Conservation (phyloP, 345 rosid species). For the Mercurialis annua region DNA sequence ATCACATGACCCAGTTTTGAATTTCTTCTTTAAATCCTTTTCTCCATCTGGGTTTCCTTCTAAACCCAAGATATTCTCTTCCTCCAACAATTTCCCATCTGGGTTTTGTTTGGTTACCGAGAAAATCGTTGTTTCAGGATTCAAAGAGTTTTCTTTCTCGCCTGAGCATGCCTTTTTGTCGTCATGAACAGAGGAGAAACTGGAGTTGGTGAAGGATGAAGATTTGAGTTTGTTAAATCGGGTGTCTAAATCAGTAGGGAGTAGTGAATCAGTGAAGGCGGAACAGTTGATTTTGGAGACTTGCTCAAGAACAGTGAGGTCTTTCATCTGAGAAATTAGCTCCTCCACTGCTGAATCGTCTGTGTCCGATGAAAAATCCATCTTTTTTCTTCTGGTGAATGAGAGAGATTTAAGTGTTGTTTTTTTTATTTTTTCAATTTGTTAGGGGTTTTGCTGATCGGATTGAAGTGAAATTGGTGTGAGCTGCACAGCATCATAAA, state of each 20-base stretch:
- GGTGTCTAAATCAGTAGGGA: conserved; percentile 65
- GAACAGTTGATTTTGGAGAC: conserved; percentile 73
- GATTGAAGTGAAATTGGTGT: not conserved
- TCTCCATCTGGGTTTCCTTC: conserved; percentile 19
- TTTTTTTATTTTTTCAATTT: not conserved
- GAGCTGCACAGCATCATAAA: not conserved
- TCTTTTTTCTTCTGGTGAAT: conserved; percentile 31
- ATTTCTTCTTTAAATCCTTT: conserved; percentile 28
- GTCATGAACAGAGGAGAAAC: not conserved
- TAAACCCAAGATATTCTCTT: conserved; percentile 14
- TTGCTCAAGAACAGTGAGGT: conserved; percentile 69
- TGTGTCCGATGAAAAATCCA: conserved; percentile 66
- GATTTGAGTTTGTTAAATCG: conserved; percentile 81
- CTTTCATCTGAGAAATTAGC: conserved; percentile 59
- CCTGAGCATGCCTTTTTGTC: not conserved
- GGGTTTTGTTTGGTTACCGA: conserved; percentile 19
- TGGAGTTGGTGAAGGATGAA: conserved; percentile 29
- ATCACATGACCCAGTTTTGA: conserved; percentile 14
- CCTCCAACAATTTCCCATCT: conserved; percentile 17
- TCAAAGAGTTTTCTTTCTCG: not conserved
- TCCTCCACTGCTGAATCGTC: conserved; percentile 81
- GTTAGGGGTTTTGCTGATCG: not conserved
- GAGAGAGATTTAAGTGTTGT: not conserved
- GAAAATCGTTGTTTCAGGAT: conserved; percentile 5
- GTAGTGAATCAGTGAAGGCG: conserved; percentile 44